Base-by-base conservation (phyloP, 805 yeast genomes). In the Blastobotrys chiropterorum region DNA sequence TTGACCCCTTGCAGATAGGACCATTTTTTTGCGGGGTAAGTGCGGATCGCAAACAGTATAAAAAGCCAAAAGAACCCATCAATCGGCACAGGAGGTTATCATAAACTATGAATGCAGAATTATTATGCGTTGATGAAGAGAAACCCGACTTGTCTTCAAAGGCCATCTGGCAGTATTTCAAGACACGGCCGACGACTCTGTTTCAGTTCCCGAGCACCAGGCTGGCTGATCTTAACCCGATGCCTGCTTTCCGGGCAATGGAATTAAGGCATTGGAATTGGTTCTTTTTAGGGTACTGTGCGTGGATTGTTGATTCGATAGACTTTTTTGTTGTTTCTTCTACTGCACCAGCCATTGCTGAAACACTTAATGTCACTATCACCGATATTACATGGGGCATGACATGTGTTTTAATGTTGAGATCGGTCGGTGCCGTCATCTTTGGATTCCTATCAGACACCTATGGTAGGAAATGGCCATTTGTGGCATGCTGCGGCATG, bases 221-320 rank as follows among this genome's bases (percentile, higher is more conserved):
- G 11, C 11, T 26, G 11, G 5, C 34, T 11, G 56, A 56, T 38
- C 55, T 53, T 39, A 86, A 86, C 64, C 95, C 95, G 1, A 64
- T 86, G 54, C 81, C 81, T 1, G 79, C 80, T 22, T 69, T 85
- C 20, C 65, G 66, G 7, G 64, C 66, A 55, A 72, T 85, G 61
- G 73, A 71, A 34, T 64, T 72, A 51, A 72, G 65, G 54, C 84
- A 82, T 60, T 83, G 89, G 86, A 72, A 74, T 53, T 78, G 76
- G 53, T 81, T 83, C 60, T 59, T 73, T 20, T 71, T 81, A 61
- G 88, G 86, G 1, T 78, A 80, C 58, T 64, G 69, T 38, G 85
- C 82, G 34, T 85, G 90, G 90, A 74, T 84, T 2, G 73, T 82
- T 75, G 90, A 83, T 60, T 82, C 88, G 2, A 76, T 84, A 65